Evolutionary conservation across 2,329 filamentous ascomycete genomes (phyloP).

Genomic region (Elsinoe batatas): DNA sequence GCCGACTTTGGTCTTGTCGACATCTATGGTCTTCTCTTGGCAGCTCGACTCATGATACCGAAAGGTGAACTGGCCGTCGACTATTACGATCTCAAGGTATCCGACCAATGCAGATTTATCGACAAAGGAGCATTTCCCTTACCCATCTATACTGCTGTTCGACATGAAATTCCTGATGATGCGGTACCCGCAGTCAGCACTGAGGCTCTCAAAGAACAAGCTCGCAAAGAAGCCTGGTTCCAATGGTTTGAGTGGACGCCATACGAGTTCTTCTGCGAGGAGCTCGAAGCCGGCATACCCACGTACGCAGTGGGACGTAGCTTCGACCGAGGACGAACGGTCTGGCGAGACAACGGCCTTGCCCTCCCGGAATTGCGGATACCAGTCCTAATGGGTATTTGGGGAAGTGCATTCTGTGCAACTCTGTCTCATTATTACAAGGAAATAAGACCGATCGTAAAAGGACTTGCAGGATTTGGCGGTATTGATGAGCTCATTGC

Average conservation of each 20-base stretch:
- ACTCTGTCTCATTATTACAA: conserved; percentile 94
- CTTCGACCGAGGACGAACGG: conserved; percentile 62
- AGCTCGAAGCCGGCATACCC: conserved; percentile 81
- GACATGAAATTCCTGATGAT: conserved; percentile 78
- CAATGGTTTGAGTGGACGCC: conserved; percentile 97
- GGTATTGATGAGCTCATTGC: conserved; percentile 70
- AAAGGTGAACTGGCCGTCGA: conserved; percentile 71
- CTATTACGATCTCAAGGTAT: conserved; percentile 77
- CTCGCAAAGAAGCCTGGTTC: conserved; percentile 69
- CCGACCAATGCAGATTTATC: conserved; percentile 69
- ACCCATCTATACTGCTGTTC: conserved; percentile 90
- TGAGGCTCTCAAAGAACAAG: conserved; percentile 35
- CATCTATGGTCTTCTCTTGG: conserved; percentile 78
- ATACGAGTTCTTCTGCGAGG: conserved; percentile 92
- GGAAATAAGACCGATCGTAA: conserved; percentile 76
- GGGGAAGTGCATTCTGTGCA: conserved; percentile 92
- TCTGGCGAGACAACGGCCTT: conserved; percentile 53
- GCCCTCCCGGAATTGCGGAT: conserved; percentile 76
- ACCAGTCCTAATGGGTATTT: conserved; percentile 83
- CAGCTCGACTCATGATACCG: conserved; percentile 74
- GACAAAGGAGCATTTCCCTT: conserved; percentile 72
- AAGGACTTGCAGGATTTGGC: conserved; percentile 63
- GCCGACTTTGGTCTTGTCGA: conserved; percentile 87
- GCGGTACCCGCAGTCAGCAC: conserved; percentile 22
- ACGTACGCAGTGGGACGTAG: conserved; percentile 84